Conservation (phyloP, 306 rosid genomes). For the Abrus pulchellus region DNA sequence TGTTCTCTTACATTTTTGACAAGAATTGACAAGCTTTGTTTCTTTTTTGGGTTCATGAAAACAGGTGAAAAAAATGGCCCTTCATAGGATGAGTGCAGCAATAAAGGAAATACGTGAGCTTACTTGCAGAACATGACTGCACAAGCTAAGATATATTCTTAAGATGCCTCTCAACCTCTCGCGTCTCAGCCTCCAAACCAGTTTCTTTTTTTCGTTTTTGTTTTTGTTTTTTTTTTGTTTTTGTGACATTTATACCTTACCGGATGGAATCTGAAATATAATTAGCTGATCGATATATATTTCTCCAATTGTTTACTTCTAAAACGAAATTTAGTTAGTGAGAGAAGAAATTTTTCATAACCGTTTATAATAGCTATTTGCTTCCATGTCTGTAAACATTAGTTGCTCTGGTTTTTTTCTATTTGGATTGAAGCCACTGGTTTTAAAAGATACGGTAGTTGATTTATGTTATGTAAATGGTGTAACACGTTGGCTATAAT, state of each 20-base stretch:
- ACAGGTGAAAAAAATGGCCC: slow-evolving; percentile 91
- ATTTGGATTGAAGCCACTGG: neutral
- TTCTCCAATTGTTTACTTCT: neutral
- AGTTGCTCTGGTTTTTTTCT: neutral
- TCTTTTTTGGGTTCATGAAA: slow-evolving; percentile 41
- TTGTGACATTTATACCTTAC: slow-evolving; percentile 40
- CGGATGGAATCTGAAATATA: slow-evolving; percentile 36
- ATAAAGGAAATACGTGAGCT: slow-evolving; percentile 85
- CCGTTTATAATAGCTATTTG: neutral
- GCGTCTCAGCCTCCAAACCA: slow-evolving; percentile 15
- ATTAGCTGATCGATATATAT: slow-evolving; percentile 4
- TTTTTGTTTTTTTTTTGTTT: slow-evolving; percentile 26
- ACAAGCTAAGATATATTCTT: slow-evolving; percentile 11
- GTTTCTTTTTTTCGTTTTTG: neutral
- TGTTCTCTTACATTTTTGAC: slow-evolving; percentile 3
- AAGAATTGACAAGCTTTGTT: slow-evolving; percentile 40
- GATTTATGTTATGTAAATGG: slow-evolving; percentile 1
- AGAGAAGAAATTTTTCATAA: neutral
- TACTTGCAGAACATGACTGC: slow-evolving; percentile 73
- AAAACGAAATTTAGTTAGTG: slow-evolving; percentile 1
- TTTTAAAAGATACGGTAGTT: neutral
- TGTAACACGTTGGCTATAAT: neutral
- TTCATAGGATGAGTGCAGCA: slow-evolving; percentile 74
- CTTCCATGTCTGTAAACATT: neutral
- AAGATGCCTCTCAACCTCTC: neutral